Percentiles rank a stretch among this genome's conserved stretches.
Conservation (phyloP, 208 protist genomes). For the Leishmania major region DNA sequence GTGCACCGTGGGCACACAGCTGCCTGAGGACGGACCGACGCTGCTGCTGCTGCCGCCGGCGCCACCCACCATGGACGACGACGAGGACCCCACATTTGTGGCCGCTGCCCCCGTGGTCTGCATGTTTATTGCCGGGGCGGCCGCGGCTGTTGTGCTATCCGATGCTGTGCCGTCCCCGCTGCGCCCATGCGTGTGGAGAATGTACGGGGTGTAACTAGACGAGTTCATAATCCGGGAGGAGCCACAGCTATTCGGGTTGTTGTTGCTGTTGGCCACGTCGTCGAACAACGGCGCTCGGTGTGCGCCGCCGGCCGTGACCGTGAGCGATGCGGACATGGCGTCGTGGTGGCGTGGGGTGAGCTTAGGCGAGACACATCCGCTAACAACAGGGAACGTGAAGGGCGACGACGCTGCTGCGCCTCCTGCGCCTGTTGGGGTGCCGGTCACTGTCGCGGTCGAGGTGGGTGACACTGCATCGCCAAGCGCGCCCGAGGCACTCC, state of each 20-base stretch:
- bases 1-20: neutral
- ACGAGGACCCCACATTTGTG: constrained; percentile 4
- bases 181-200: constrained; percentile 7
- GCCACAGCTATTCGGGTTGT: neutral
- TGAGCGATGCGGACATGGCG: neutral
- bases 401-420: neutral
- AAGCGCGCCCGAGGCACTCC: neutral
- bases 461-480: neutral
- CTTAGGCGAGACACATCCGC: neutral
- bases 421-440: neutral
- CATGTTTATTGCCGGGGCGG: neutral
- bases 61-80: constrained; percentile 16
- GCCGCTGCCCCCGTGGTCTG: neutral
- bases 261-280: constrained; percentile 5
- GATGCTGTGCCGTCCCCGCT: neutral
- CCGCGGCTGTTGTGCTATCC: neutral
- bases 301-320: neutral
- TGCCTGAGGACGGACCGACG: constrained; percentile 12
- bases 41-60: constrained; percentile 7
- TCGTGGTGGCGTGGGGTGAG: constrained; percentile 5
- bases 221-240: neutral
- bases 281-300: neutral
- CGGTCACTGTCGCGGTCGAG: neutral
- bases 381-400: neutral
- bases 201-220: constrained; percentile 5